Conservation (phyloP, 2,329 filamentous ascomycete genomes). For the Paecilomyces sp. region DNA sequence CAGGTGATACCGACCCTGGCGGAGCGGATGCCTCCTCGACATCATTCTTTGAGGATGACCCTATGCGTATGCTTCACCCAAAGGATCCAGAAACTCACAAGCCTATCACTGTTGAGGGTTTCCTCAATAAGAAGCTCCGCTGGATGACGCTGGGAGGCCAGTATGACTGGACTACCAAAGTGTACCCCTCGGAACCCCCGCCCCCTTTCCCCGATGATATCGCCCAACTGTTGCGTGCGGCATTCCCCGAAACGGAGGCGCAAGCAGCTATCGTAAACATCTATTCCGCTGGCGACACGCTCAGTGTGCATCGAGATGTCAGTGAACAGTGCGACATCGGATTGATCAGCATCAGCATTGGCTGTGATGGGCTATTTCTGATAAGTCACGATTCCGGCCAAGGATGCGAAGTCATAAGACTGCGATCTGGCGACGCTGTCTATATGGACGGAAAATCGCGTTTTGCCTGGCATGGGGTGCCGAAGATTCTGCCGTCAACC, state of each 20-base stretch:
- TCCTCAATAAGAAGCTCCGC: constrained; percentile 73
- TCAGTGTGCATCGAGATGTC: constrained; percentile 90
- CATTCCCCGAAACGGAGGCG: constrained; percentile 71
- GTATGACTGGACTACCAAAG: constrained; percentile 89
- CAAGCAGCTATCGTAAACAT: constrained; percentile 93
- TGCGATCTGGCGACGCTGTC: constrained; percentile 80
- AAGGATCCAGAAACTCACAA: constrained; percentile 70
- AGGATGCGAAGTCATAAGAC: constrained; percentile 46
- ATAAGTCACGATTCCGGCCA: constrained; percentile 57
- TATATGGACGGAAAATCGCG: constrained; percentile 79
- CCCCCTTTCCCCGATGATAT: constrained; percentile 71
- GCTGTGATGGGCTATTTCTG: constrained; percentile 85
- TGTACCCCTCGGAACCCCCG: constrained; percentile 63
- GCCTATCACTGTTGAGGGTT: constrained; percentile 59
- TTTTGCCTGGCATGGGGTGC: constrained; percentile 93
- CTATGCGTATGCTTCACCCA: constrained; percentile 39
- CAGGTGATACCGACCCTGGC: background rate
- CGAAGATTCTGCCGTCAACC: constrained; percentile 71
- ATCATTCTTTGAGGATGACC: constrained; percentile 51
- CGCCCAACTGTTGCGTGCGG: constrained; percentile 54
- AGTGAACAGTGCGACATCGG: constrained; percentile 75
- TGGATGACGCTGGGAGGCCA: constrained; percentile 95
- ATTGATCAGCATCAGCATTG: constrained; percentile 77
- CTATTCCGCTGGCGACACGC: constrained; percentile 82
- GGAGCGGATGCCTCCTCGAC: background rate